These are phyloP conservation scores for Fusarium graminum DNA, from an alignment of 2,329 filamentous ascomycete species.

Conservation along the genomic window DNA sequence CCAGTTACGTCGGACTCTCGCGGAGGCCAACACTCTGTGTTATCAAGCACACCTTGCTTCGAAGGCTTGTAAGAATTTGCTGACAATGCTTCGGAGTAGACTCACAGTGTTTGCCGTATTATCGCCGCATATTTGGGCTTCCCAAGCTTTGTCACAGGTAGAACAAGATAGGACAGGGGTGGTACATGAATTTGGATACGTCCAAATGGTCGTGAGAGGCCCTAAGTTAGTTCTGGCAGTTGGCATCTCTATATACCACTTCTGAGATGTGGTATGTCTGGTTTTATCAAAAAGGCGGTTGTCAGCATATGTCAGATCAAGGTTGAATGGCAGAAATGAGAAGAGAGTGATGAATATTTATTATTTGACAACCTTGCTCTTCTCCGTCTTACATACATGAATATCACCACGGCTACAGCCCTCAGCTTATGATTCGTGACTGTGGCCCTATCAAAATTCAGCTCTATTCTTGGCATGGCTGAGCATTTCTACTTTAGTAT, in stretches of 20 bases:
- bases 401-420: neutral
- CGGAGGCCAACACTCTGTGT: neutral
- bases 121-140: slow-evolving; percentile 5
- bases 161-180: neutral
- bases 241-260: neutral
- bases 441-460: neutral
- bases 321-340: too few species aligned
- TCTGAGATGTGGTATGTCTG: too few species aligned
- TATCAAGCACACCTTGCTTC: neutral
- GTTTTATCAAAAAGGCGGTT: too few species aligned
- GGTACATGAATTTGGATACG: slow-evolving; percentile 6
- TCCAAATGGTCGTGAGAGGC: slow-evolving; percentile 7
- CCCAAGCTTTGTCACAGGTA: neutral
- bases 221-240: neutral
- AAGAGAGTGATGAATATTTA: too few species aligned
- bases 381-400: too few species aligned
- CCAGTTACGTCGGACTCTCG: neutral
- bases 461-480: neutral
- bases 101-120: neutral
- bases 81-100: neutral
- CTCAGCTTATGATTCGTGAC: neutral
- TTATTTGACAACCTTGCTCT: too few species aligned
- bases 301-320: too few species aligned
- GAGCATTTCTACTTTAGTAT: neutral
- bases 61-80: neutral